Conservation (phyloP, 345 rosid genomes). For the Gossypium raimondii region DNA sequence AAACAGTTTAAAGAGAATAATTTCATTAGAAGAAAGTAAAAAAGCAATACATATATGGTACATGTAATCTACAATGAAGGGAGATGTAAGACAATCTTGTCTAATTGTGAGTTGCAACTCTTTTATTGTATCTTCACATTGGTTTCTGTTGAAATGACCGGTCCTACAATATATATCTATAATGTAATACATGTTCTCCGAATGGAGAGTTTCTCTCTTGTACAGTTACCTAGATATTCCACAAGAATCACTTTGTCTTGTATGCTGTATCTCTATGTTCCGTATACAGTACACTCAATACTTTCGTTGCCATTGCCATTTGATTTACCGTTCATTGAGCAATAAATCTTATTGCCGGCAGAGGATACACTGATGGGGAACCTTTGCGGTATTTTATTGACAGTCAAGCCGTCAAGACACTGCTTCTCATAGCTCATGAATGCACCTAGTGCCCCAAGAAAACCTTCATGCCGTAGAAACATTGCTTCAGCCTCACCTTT, state of each 20-base stretch:
- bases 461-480: slow-evolving; percentile 82
- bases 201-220: background rate
- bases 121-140: background rate
- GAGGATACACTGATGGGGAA: slow-evolving; percentile 13
- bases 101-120: background rate
- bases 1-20: background rate
- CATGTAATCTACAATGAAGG: background rate
- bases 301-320: slow-evolving; percentile 29
- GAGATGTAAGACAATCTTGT: background rate
- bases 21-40: background rate
- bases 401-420: slow-evolving; percentile 20
- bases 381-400: slow-evolving; percentile 14
- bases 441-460: slow-evolving; percentile 87
- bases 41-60: background rate
- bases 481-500: slow-evolving; percentile 89
- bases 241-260: background rate
- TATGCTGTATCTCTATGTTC: slow-evolving; percentile 15
- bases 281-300: slow-evolving; percentile 31
- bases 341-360: slow-evolving; percentile 21
- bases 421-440: slow-evolving; percentile 47
- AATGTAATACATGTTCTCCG: background rate
- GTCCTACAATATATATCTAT: slow-evolving; percentile 15
- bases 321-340: slow-evolving; percentile 23
- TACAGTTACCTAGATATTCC: background rate
- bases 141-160: slow-evolving; percentile 2